Percentiles rank a stretch among this genome's conserved stretches.
phyloP scores from a whole-genome alignment of 768 basidiomycete species.

The Boletus insuetus region DNA sequence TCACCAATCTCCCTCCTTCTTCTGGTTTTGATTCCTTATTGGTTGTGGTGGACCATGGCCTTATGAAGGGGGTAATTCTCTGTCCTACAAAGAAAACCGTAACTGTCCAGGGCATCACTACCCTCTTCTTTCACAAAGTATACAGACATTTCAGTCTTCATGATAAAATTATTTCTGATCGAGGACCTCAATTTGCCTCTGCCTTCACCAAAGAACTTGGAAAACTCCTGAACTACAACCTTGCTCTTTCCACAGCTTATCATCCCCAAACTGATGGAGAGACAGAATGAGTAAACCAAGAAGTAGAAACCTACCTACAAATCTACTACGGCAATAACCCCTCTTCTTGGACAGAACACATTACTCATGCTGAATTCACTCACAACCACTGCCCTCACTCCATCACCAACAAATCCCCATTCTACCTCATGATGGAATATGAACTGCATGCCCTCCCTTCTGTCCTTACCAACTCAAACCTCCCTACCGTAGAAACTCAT shows the following conservation, averaged over 20 bases:
- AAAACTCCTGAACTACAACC: background rate
- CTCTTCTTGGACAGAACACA: background rate
- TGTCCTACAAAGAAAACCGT: background rate
- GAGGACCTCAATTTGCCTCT: too few relatives aligned
- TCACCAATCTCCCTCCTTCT: background rate
- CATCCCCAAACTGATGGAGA: too few relatives aligned
- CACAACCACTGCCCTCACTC: background rate
- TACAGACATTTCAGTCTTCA: background rate
- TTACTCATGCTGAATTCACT: background rate
- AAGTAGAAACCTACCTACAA: background rate
- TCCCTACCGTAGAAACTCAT: too few relatives aligned
- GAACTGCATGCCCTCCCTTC: too few relatives aligned
- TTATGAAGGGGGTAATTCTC: background rate
- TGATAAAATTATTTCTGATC: background rate
- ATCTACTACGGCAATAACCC: background rate
- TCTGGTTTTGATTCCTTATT: background rate
- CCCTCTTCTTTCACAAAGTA: background rate
- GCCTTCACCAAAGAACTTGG: background rate
- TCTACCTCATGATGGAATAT: too few relatives aligned
- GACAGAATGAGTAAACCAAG: background rate
- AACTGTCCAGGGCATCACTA: background rate
- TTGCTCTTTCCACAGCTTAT: too few relatives aligned
- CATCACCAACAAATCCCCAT: background rate
- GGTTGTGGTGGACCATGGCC: background rate
- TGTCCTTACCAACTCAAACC: fast-evolving